Base-by-base conservation (phyloP, 345 rosid genomes). In the Mercurialis annua region DNA sequence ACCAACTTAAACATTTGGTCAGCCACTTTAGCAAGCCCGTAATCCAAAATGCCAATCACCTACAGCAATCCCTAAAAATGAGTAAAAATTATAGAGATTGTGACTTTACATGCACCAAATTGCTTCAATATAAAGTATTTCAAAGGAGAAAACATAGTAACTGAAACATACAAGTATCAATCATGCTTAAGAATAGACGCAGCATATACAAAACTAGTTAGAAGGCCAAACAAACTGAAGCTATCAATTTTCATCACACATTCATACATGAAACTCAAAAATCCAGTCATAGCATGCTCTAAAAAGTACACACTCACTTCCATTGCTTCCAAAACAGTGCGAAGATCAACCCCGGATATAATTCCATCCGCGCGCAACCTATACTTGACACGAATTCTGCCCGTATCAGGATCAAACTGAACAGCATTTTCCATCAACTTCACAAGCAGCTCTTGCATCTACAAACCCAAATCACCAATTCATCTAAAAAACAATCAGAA, bases 401-500 rank as follows among this genome's bases (percentile, higher is more conserved):
- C 54, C 38, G 85, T 60, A 26, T 84, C 90, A 36, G 65, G 82
- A 75, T 89, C 92, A 24, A 87, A 89, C 71, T 6, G 79, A 73
- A 94, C 90, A 34, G 96, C 99, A 64, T 65, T 82, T 53, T 78
- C 92, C 89, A 86, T 76, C 59, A 89, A 81, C 70, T 69, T 87
- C 36, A 78, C 84, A 46, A 94, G 89, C 81, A 89, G 58, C 65
- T 84, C 90, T 91, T 92, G 99, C 78, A 94, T 85, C 99, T 94
- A 74, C 90, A 91, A 85, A 85, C 83, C 83, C 79, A 85, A 87
- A 80, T 74, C n/a, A n/a, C 77, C 74, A 71, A 82, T 77, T 82
- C 83, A 73, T 80, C 83, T 75, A 86, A 81, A 80, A 80, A 77
- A 80, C 70, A 73, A 72, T 77, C 71, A 73, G 77, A 74, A 72